phyloP scores from a whole-genome alignment of 2,329 filamentous ascomycete genomes.

The Macroventuria anomochaeta region DNA sequence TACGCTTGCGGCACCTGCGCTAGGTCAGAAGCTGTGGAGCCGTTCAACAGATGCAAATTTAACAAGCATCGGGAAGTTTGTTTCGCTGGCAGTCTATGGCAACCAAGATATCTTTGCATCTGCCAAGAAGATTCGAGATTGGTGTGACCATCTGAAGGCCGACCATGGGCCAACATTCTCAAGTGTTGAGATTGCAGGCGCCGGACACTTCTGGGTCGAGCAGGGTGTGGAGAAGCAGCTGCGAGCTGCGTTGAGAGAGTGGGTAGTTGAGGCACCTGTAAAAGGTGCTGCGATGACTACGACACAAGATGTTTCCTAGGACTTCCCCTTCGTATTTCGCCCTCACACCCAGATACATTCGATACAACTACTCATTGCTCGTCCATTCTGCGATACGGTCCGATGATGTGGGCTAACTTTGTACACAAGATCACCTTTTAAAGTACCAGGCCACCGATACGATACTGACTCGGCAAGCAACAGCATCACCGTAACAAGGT shows the following conservation, averaged over 20 bases:
- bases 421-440: neutral
- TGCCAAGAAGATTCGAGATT: conserved; percentile 67
- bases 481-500: neutral
- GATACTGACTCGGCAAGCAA: neutral
- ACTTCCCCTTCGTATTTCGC: neutral
- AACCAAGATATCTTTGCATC: conserved; percentile 76
- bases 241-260: conserved; percentile 49
- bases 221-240: conserved; percentile 49
- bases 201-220: conserved; percentile 61
- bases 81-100: conserved; percentile 75
- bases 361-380: too few relatives aligned
- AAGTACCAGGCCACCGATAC: neutral
- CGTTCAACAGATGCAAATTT: conserved; percentile 17
- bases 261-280: conserved; percentile 43
- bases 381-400: too few relatives aligned
- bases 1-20: conserved; percentile 40
- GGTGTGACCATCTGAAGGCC: conserved; percentile 64
- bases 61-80: conserved; percentile 33
- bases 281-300: neutral
- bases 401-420: too few relatives aligned
- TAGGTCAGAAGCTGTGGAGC: conserved; percentile 40
- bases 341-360: neutral
- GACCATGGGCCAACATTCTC: conserved; percentile 43
- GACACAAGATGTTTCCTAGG: neutral
- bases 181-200: conserved; percentile 55